phyloP scores from a whole-genome alignment of 768 basidiomycete genomes.

The Astraeus odoratus region DNA sequence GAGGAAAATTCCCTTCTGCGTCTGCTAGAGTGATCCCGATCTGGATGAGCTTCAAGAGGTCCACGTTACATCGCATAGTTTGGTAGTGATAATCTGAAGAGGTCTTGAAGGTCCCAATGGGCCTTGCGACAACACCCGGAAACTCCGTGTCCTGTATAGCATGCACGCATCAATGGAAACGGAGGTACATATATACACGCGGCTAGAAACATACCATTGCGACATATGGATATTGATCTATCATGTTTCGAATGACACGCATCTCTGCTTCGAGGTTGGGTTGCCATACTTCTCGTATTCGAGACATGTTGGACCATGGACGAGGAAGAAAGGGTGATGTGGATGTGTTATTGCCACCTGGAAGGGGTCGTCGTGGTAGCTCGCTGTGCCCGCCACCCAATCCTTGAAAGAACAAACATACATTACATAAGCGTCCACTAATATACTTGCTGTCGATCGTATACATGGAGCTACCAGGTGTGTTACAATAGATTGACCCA shows the following conservation, averaged over 20 bases:
- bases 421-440: slow-evolving; percentile 20
- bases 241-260: slow-evolving; percentile 74
- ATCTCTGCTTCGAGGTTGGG: slow-evolving; percentile 92
- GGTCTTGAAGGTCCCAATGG: slow-evolving; percentile 93
- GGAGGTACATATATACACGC: slow-evolving; percentile 7
- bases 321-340: slow-evolving; percentile 1
- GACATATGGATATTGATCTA: slow-evolving; percentile 89
- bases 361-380: slow-evolving; percentile 13
- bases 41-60: slow-evolving; percentile 96
- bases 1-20: slow-evolving; percentile 87
- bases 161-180: slow-evolving; percentile 5
- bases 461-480: not conserved
- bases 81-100: slow-evolving; percentile 99
- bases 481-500: not conserved
- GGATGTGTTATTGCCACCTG: slow-evolving; percentile 2
- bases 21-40: slow-evolving; percentile 93
- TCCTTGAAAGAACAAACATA: slow-evolving; percentile 5
- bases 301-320: slow-evolving; percentile 44
- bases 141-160: slow-evolving; percentile 88
- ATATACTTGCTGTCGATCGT: not conserved
- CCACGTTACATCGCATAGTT: slow-evolving; percentile 99
- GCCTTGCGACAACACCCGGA: slow-evolving; percentile 95
- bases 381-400: slow-evolving; percentile 9
- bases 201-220: slow-evolving; percentile 70
- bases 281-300: slow-evolving; percentile 94